These are phyloP conservation scores for Choanephora cucurbitarum DNA, from an alignment of 371 early-diverging fungal genomes.

Conservation along the genomic window DNA sequence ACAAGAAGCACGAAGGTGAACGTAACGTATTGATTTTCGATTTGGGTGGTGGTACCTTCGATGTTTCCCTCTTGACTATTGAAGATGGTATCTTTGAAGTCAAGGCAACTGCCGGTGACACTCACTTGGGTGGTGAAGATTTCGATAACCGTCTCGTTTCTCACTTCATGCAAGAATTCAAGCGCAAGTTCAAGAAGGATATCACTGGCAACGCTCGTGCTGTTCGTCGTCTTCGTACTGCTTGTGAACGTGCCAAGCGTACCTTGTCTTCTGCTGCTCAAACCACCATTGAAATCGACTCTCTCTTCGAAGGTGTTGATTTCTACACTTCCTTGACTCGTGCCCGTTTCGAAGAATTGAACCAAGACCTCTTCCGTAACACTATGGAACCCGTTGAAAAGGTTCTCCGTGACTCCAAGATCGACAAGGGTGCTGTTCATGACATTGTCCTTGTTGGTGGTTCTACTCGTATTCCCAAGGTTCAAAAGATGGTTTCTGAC, in stretches of 20 bases:
- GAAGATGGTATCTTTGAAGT: slow-evolving; percentile 85
- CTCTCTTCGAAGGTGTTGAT: slow-evolving; percentile 79
- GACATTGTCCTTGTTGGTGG: slow-evolving; percentile 94
- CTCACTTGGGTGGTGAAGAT: slow-evolving; percentile 94
- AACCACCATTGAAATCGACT: slow-evolving; percentile 83
- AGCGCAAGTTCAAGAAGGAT: slow-evolving; percentile 78
- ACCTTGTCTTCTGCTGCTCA: slow-evolving; percentile 78
- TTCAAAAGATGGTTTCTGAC: slow-evolving; percentile 87
- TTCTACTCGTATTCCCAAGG: slow-evolving; percentile 94
- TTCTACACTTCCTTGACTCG: slow-evolving; percentile 84
- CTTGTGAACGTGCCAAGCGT: slow-evolving; percentile 88
- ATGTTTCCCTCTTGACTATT: slow-evolving; percentile 86
- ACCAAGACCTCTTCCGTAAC: slow-evolving; percentile 80
- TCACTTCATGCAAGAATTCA: slow-evolving; percentile 76
- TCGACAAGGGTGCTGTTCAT: slow-evolving; percentile 73
- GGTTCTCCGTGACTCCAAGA: slow-evolving; percentile 78
- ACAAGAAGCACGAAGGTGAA: slow-evolving; percentile 64
- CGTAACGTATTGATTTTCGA: slow-evolving; percentile 84
- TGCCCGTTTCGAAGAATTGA: slow-evolving; percentile 88
- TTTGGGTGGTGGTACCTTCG: slow-evolving; percentile 92
- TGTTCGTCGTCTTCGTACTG: slow-evolving; percentile 84
- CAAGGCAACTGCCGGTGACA: slow-evolving; percentile 88
- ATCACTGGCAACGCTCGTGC: slow-evolving; percentile 74
- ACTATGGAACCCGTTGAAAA: slow-evolving; percentile 87
- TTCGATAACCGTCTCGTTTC: slow-evolving; percentile 83